Percentiles rank a stretch among this genome's conserved stretches.
Conservation (phyloP, 2,329 filamentous ascomycete species). For the Fusarium sp. region DNA sequence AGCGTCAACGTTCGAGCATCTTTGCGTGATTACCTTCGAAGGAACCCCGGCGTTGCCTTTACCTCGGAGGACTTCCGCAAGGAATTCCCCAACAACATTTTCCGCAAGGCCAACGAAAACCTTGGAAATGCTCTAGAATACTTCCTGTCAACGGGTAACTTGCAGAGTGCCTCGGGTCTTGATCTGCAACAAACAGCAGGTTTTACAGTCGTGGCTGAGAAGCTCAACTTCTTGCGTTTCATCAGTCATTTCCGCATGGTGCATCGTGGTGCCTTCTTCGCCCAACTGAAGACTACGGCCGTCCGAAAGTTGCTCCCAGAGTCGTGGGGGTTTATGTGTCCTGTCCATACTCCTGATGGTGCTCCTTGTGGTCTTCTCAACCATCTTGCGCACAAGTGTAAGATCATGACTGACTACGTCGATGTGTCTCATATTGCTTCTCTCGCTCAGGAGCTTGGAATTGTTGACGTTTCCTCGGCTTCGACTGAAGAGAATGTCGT, state of each 20-base stretch:
- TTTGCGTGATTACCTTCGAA: constrained; percentile 67
- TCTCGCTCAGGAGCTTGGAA: constrained; percentile 81
- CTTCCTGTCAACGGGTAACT: constrained; percentile 94
- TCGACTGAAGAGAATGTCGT: constrained; percentile 85
- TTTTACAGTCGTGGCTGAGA: constrained; percentile 96
- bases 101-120: constrained; percentile 86
- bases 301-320: constrained; percentile 95
- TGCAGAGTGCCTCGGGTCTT: constrained; percentile 89
- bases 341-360: constrained; percentile 97
- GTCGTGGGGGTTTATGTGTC: constrained; percentile 97
- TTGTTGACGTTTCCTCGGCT: constrained; percentile 79
- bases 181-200: constrained; percentile 95
- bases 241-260: constrained; percentile 99
- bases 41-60: constrained; percentile 74
- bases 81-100: constrained; percentile 82
- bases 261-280: constrained; percentile 98
- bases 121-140: constrained; percentile 90
- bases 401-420: constrained; percentile 79
- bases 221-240: constrained; percentile 98
- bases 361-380: constrained; percentile 93
- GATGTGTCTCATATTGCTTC: constrained; percentile 80
- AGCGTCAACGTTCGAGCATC: constrained; percentile 61
- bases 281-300: constrained; percentile 95
- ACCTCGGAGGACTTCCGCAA: constrained; percentile 79
- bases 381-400: constrained; percentile 94